Conservation (phyloP, 108 stramenopile genomes). For the Mayamaea pseudoterrestris region DNA sequence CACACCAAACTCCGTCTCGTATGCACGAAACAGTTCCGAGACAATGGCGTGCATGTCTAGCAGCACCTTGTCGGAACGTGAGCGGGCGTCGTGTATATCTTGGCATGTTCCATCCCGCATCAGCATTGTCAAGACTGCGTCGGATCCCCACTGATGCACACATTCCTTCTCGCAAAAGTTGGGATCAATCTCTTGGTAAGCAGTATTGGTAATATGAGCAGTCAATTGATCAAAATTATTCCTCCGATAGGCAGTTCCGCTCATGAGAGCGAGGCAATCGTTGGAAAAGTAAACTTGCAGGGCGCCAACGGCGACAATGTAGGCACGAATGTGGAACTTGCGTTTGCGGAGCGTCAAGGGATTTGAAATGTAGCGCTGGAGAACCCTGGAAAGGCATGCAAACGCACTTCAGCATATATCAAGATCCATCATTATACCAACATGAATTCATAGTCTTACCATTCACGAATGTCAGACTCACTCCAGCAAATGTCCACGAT, state of each 20-base stretch:
- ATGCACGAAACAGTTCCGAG: slow-evolving; percentile 26
- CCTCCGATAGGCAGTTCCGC: slow-evolving; percentile 10
- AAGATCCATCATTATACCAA: background rate
- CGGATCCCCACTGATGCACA: slow-evolving; percentile 15
- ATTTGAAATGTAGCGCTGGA: slow-evolving; percentile 19
- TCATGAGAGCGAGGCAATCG: slow-evolving; percentile 26
- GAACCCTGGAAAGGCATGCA: slow-evolving; percentile 8
- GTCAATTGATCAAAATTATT: slow-evolving; percentile 6
- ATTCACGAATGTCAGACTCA: slow-evolving; percentile 25
- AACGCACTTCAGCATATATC: background rate
- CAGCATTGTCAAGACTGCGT: slow-evolving; percentile 10
- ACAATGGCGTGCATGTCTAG: slow-evolving; percentile 16
- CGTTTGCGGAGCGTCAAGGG: slow-evolving; percentile 30
- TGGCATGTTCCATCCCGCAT: slow-evolving; percentile 5
- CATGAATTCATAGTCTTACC: too few relatives aligned
- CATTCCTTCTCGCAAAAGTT: slow-evolving; percentile 33
- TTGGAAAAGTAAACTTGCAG: slow-evolving; percentile 36
- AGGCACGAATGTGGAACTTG: slow-evolving; percentile 59
- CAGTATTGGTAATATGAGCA: slow-evolving; percentile 62
- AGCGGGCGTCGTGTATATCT: slow-evolving; percentile 4
- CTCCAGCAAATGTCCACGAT: slow-evolving; percentile 16
- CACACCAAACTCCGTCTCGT: slow-evolving; percentile 30
- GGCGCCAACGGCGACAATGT: slow-evolving; percentile 29
- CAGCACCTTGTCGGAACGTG: slow-evolving; percentile 5
- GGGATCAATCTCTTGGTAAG: slow-evolving; percentile 26